phyloP scores from a whole-genome alignment of 441 rosid genomes.

The Jatropha multifida region DNA sequence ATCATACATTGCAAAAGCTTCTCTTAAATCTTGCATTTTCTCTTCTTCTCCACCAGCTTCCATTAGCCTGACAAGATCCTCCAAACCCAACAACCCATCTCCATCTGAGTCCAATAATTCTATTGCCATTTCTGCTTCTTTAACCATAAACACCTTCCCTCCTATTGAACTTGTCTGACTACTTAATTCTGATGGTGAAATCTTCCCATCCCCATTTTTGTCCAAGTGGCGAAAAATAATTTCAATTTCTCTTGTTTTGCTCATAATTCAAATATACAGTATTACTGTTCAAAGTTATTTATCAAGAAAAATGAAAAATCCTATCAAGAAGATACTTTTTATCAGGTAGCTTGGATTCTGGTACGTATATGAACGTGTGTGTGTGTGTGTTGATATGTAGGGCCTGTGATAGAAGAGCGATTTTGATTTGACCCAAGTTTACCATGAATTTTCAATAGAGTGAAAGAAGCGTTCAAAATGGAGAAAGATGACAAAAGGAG shows the following conservation, averaged over 20 bases:
- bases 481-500: neutral
- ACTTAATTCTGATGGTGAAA: constrained; percentile 51
- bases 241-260: constrained; percentile 23
- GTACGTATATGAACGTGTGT: no score
- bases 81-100: constrained; percentile 57
- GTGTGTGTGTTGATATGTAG: no score
- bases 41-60: constrained; percentile 62
- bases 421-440: constrained; percentile 9
- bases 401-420: neutral
- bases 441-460: constrained; percentile 14
- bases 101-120: constrained; percentile 38
- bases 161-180: constrained; percentile 37
- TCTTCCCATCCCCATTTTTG: constrained; percentile 51
- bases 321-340: neutral
- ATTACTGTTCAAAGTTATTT: neutral
- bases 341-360: neutral
- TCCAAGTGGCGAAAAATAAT: constrained; percentile 43
- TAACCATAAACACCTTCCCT: constrained; percentile 26
- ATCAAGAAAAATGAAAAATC: neutral
- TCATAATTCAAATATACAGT: constrained; percentile 7
- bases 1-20: constrained; percentile 65
- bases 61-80: constrained; percentile 54
- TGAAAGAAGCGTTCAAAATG: constrained; percentile 11
- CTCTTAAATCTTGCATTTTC: constrained; percentile 52
- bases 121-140: constrained; percentile 36